Evolutionary conservation across 352 stramenopile genomes (phyloP).

Genomic region (Sclerospora graminicola): DNA sequence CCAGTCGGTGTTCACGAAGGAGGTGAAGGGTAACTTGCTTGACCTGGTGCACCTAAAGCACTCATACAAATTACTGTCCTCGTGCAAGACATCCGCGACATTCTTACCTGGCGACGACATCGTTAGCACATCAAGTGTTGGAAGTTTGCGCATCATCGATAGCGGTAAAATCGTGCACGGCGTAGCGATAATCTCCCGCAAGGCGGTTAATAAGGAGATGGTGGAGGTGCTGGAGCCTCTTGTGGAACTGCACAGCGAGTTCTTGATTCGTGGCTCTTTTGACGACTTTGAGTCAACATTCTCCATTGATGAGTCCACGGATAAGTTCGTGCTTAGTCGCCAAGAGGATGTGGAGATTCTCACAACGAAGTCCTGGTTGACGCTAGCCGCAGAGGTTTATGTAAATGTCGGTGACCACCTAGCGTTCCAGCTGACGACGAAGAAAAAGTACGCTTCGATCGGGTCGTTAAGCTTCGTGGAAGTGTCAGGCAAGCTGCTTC

Average conservation of each 20-base stretch:
- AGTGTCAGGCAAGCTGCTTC: constrained; percentile 37
- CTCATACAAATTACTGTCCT: constrained; percentile 66
- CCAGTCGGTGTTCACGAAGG: constrained; percentile 72
- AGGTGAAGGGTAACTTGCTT: constrained; percentile 75
- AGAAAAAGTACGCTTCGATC: constrained; percentile 42
- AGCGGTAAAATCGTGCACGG: constrained; percentile 74
- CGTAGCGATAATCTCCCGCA: constrained; percentile 56
- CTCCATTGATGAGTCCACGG: constrained; percentile 30
- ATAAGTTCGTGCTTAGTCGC: constrained; percentile 29
- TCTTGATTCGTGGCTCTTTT: constrained; percentile 77
- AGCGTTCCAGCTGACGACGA: constrained; percentile 40
- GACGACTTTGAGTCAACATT: constrained; percentile 72
- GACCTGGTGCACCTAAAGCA: constrained; percentile 79
- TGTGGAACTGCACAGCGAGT: constrained; percentile 73
- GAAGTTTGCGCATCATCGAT: constrained; percentile 61
- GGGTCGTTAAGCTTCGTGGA: constrained; percentile 30
- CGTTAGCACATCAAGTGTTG: constrained; percentile 59
- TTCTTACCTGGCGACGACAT: constrained; percentile 66
- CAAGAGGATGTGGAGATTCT: constrained; percentile 46
- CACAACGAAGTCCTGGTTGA: constrained; percentile 58
- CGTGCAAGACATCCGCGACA: constrained; percentile 17
- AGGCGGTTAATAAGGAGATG: constrained; percentile 36
- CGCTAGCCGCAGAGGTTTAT: constrained; percentile 12
- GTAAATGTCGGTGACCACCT: constrained; percentile 38
- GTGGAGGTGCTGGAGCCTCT: constrained; percentile 51